Base-by-base conservation (phyloP, 2,329 filamentous ascomycete genomes). In the Zymoseptoria pseudotritici region DNA sequence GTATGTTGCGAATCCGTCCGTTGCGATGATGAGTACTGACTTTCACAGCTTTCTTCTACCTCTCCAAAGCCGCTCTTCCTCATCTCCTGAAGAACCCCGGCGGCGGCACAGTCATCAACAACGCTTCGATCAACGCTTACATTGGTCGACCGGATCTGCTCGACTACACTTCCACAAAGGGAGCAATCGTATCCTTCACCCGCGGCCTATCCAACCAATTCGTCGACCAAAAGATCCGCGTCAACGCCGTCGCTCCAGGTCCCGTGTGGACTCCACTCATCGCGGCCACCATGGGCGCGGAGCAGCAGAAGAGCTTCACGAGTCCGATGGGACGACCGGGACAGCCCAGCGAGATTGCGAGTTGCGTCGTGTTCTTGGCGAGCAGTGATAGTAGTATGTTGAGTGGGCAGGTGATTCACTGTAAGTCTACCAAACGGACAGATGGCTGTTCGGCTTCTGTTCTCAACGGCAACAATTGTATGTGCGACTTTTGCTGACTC, bases 121-220 rank as follows among this genome's bases (percentile, higher is more conserved):
- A 90, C 71, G 86, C 89, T 52, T 91, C 88, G 31, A 86, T 94
- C 72, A 93, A 93, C 72, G 88, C 86, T 24, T 94, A 93, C 75
- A 83, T 91, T 60, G 90, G 90, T 49, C 87, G 89, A 1, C 86
- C 87, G 0, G 89, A 93, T 68, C 81, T 93, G 1, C 82, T 94
- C 54, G 89, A 94, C 74, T 93, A 94, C 77, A 91, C 89, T 0
- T 85, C 86, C 1, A 90, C 87, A 24, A 90, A 90, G 72, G 89
- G 89, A 42, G 89, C 88, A 57, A 87, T 94, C 65, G 76, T 93
- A 3, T 83, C 89, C 2, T 94, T 94, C 75, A 93, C 89, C 0
- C 85, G 89, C 42, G 88, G 82, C 0, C 77, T 94, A 22, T 87
- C 85, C 60, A 93, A 92, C 72, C 89, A 93, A 72, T 86, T 86